Evolutionary conservation across 176 grass and related monocot species (phyloP).

Genomic region (Juncus inflexus): DNA sequence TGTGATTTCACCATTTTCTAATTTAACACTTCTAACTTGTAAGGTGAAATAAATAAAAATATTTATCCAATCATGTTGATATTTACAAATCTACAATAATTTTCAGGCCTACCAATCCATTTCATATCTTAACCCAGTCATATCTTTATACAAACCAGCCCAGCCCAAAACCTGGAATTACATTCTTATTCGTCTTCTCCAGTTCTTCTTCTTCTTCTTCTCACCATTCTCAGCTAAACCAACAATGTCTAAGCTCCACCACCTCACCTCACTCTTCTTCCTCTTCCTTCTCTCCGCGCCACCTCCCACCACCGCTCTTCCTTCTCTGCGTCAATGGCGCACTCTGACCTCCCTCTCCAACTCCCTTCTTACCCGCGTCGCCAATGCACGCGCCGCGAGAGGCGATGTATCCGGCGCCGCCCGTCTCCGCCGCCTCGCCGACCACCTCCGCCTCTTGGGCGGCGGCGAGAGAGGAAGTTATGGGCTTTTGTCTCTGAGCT

Average conservation of each 20-base stretch:
- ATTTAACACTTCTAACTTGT: too few relatives aligned
- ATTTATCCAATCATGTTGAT: too few relatives aligned
- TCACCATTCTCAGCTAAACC: constrained; percentile 21
- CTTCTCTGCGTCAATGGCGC: constrained; percentile 44
- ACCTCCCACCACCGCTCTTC: constrained; percentile 26
- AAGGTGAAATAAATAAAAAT: too few relatives aligned
- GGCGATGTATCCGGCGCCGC: constrained; percentile 49
- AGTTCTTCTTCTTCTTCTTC: constrained; percentile 28
- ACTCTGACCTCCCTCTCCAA: constrained; percentile 68
- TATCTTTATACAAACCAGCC: too few relatives aligned
- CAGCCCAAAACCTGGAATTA: too few relatives aligned
- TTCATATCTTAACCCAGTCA: neutral
- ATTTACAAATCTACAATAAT: too few relatives aligned
- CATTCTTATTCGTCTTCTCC: neutral
- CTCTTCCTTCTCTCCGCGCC: constrained; percentile 19
- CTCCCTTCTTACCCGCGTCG: constrained; percentile 78
- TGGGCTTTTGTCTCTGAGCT: constrained; percentile 57
- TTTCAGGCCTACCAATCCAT: too few relatives aligned
- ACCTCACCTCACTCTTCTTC: constrained; percentile 29
- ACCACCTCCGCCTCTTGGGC: constrained; percentile 37
- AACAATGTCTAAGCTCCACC: neutral
- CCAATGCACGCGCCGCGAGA: constrained; percentile 48
- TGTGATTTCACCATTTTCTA: too few relatives aligned
- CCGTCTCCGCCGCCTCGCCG: constrained; percentile 49
- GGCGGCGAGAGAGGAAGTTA: constrained; percentile 27